These are phyloP conservation scores for Hsuehochloa calcarea DNA, from an alignment of 176 grass and related monocot genomes.

Conservation along the genomic window DNA sequence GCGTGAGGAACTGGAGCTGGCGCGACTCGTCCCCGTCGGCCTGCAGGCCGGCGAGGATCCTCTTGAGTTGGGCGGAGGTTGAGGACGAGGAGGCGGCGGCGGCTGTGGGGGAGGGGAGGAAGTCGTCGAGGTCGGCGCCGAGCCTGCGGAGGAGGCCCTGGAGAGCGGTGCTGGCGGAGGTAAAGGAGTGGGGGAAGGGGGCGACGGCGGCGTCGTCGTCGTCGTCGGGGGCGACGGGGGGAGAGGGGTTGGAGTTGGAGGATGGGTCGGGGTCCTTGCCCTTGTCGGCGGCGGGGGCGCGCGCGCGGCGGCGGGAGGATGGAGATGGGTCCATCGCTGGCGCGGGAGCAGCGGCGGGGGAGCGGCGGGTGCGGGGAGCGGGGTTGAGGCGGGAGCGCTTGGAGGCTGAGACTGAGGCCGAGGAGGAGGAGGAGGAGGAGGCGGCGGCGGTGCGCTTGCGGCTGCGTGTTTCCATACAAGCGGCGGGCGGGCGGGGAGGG, in stretches of 20 bases:
- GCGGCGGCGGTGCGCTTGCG: constrained; percentile 86
- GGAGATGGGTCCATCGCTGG: constrained; percentile 36
- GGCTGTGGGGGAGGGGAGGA: constrained; percentile 55
- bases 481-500: neutral
- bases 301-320: constrained; percentile 56
- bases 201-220: constrained; percentile 56
- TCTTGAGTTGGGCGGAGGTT: constrained; percentile 61
- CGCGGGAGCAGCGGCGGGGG: neutral
- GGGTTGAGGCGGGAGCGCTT: constrained; percentile 46
- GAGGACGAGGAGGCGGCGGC: constrained; percentile 41
- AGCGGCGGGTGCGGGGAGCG: constrained; percentile 5
- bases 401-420: constrained; percentile 25
- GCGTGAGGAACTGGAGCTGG: constrained; percentile 69
- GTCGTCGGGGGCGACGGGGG: constrained; percentile 36
- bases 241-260: neutral
- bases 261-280: constrained; percentile 76
- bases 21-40: constrained; percentile 57
- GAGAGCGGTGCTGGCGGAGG: constrained; percentile 74
- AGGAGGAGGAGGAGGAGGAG: constrained; percentile 27
- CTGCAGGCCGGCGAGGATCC: constrained; percentile 72
- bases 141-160: constrained; percentile 87
- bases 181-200: constrained; percentile 73
- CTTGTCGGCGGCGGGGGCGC: constrained; percentile 54
- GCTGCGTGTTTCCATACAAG: constrained; percentile 98
- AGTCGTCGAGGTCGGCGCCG: constrained; percentile 83